phyloP scores from a whole-genome alignment of 306 rosid species.

The Psophocarpus tetragonolobus region DNA sequence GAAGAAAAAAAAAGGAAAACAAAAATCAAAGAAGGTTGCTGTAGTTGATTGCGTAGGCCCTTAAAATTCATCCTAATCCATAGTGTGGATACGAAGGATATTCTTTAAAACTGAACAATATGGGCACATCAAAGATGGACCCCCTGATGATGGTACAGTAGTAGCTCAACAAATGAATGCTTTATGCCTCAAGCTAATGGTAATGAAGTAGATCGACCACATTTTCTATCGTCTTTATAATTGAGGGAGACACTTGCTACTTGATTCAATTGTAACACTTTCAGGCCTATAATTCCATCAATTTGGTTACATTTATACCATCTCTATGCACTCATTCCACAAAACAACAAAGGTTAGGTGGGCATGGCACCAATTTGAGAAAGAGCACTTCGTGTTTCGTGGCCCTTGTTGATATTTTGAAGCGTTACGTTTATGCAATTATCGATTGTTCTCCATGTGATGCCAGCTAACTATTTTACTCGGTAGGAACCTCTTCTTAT shows the following conservation, averaged over 20 bases:
- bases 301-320: not conserved
- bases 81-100: not conserved
- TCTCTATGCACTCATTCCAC: not conserved
- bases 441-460: not conserved
- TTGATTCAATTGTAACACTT: not conserved
- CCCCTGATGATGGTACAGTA: conserved; percentile 21
- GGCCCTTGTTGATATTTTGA: conserved; percentile 20
- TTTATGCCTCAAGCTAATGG: not conserved
- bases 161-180: conserved; percentile 34
- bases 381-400: not conserved
- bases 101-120: conserved; percentile 17
- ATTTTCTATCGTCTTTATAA: not conserved
- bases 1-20: not conserved
- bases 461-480: not conserved
- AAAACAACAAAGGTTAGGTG: conserved; percentile 22
- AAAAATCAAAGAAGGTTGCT: not conserved
- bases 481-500: not conserved
- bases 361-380: conserved; percentile 26
- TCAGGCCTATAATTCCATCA: not conserved
- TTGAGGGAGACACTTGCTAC: not conserved
- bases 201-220: conserved; percentile 30
- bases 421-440: conserved; percentile 16
- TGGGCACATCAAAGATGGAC: conserved; percentile 25
- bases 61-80: conserved; percentile 31
- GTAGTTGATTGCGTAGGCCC: conserved; percentile 25